Conservation (phyloP, 2,329 filamentous ascomycete genomes). For the Ophiosphaerella herpotricha region DNA sequence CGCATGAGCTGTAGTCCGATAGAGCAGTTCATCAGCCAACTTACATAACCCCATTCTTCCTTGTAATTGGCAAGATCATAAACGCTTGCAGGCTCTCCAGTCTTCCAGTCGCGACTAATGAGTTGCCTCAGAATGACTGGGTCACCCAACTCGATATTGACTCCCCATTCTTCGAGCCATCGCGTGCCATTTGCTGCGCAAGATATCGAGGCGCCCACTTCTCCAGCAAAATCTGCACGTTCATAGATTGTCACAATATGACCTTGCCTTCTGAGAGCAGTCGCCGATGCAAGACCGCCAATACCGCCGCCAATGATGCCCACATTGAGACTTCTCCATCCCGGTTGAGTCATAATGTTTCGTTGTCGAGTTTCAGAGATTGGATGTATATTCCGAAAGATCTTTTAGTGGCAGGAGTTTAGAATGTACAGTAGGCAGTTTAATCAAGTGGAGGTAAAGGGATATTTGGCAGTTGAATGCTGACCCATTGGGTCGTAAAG, state of each 20-base stretch:
- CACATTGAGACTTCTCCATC: constrained; percentile 26
- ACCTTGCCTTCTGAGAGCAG: constrained; percentile 57
- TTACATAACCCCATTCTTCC: constrained; percentile 62
- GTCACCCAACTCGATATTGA: constrained; percentile 65
- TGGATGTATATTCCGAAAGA: neutral
- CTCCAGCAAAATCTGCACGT: constrained; percentile 65
- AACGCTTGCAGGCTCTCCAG: constrained; percentile 65
- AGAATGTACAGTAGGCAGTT: too few relatives aligned
- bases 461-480: too few relatives aligned
- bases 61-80: constrained; percentile 68
- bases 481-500: neutral
- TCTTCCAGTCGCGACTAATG: constrained; percentile 71
- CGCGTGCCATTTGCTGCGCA: constrained; percentile 70
- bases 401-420: neutral
- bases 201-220: constrained; percentile 56
- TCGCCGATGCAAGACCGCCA: constrained; percentile 56
- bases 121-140: constrained; percentile 67
- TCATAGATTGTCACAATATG: constrained; percentile 66
- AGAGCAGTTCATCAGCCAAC: neutral
- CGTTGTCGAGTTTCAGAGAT: neutral
- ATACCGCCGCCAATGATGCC: constrained; percentile 57
- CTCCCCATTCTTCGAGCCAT: constrained; percentile 69
- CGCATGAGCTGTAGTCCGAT: neutral
- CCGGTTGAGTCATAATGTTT: neutral
- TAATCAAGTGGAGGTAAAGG: too few relatives aligned